Percentiles rank a stretch among this genome's conserved stretches.
Conservation (phyloP, 495 filamentous ascomycete species). For the Xylaria longipes region DNA sequence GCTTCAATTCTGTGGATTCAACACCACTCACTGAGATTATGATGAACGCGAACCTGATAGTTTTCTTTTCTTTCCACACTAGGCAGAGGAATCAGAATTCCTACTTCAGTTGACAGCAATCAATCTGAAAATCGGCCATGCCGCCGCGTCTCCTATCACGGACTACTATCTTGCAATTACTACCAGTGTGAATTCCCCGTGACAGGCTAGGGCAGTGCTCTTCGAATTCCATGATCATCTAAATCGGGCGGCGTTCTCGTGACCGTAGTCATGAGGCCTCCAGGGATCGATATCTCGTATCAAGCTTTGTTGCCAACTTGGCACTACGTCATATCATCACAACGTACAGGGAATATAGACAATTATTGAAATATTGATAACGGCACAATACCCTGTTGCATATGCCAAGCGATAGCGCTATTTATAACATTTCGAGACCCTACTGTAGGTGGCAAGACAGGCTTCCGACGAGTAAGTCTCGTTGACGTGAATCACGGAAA, state of each 20-base stretch:
- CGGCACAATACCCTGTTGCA: background rate
- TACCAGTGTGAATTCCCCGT: background rate
- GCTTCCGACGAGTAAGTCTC: background rate
- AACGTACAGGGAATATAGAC: background rate
- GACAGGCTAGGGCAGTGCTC: background rate
- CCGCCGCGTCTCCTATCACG: background rate
- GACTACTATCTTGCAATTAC: background rate
- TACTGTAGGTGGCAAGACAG: background rate
- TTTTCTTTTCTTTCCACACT: too few species aligned
- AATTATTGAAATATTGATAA: background rate
- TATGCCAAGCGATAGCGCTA: constrained; percentile 1
- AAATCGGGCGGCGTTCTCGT: background rate
- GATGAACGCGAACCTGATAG: too few species aligned
- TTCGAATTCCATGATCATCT: background rate
- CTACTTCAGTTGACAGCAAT: background rate
- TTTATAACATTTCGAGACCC: background rate
- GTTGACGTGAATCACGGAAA: background rate
- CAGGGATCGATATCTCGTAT: background rate
- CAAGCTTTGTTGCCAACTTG: background rate
- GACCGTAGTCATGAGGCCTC: constrained; percentile 6
- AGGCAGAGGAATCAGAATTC: background rate
- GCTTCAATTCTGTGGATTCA: background rate
- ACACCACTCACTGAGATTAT: background rate
- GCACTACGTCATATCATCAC: background rate
- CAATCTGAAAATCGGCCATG: background rate